Base-by-base conservation (phyloP, 2,329 filamentous ascomycete species). In the Ceratocystis cubensis region DNA sequence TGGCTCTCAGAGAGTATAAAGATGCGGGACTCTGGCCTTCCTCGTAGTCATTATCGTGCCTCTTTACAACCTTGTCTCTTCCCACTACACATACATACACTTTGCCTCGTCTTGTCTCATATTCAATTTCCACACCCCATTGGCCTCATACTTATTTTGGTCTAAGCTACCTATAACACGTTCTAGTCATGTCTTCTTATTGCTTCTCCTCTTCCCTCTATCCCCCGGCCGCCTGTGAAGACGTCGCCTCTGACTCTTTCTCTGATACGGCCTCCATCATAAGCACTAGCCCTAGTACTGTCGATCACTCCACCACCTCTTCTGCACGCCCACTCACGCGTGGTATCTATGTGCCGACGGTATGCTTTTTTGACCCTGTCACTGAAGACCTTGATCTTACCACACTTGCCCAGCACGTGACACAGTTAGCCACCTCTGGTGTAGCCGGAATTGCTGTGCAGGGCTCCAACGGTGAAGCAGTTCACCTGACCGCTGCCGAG, bases 381-480 rank as follows among this genome's bases (percentile, higher is more conserved):
- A 82, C 80, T 1, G 88, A 91, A 73, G 83, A 89, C 66, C 53
- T 57, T 15, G 53, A 57, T 28, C 53, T 57, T 3, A n/a, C 53
- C 25, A 82, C 84, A 48, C 85, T 86, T 67, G 79, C 81, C 62
- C 80, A 78, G 64, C 79, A 83, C 73, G 84, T 87, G 46, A 81
- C 88, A 64, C 84, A 85, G 71, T 83, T 93, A n/a, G 88, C 88
- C 61, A 80, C 85, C 71, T 83, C 87, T 33, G 89, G 89, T 69
- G 83, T 92, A 53, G 82, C 86, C 17, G 88, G 88, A 22, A 80
- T 93, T 61, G 87, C 88, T 62, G 89, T 87, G 10, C 88, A 91
- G 74, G 89, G 89, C 61, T 90, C 87, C 73, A 93, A 93, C 73
- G 89, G 89, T 71, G 89, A 94, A 78, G 88, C 89, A 6, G 88